Evolutionary conservation across 2,329 filamentous ascomycete genomes (phyloP).

Genomic region (Ambrosiella beaveri): DNA sequence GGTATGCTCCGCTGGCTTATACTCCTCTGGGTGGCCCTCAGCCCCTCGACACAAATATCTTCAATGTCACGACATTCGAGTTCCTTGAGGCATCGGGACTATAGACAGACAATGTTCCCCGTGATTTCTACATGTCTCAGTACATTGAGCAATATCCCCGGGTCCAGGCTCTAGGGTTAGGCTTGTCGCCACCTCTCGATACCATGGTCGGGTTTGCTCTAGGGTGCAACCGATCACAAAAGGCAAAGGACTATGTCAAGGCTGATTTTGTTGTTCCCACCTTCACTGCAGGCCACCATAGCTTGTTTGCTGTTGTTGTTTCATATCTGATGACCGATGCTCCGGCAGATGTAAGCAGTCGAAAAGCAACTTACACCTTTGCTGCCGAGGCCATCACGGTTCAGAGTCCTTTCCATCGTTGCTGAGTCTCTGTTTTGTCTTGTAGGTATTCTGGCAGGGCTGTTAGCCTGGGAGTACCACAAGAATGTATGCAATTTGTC

Average conservation of each 20-base stretch:
- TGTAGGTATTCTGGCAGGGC: conserved; percentile 13
- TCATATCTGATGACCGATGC: neutral
- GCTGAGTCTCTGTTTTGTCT: conserved; percentile 18
- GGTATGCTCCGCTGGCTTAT: conserved; percentile 5
- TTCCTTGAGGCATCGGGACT: conserved; percentile 19
- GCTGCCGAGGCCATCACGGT: conserved; percentile 19
- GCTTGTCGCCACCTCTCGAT: conserved; percentile 15
- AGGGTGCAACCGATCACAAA: conserved; percentile 12
- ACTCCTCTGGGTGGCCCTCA: conserved; percentile 6
- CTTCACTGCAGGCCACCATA: conserved; percentile 18
- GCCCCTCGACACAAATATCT: conserved; percentile 16
- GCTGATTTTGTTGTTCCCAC: conserved; percentile 7
- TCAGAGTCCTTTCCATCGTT: conserved; percentile 16
- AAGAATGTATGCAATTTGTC: conserved; percentile 11
- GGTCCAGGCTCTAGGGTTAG: conserved; percentile 12
- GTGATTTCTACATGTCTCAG: conserved; percentile 16
- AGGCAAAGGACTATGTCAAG: conserved; percentile 8
- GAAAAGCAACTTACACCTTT: conserved; percentile 4
- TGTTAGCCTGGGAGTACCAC: conserved; percentile 14
- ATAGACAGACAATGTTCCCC: neutral
- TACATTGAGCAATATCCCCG: conserved; percentile 18
- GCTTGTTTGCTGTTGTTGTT: conserved; percentile 19
- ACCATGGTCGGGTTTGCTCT: conserved; percentile 22
- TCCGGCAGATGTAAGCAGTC: neutral
- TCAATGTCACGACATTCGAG: conserved; percentile 22